These are phyloP conservation scores for Leishmania major DNA, from an alignment of 208 protist species.

Conservation along the genomic window DNA sequence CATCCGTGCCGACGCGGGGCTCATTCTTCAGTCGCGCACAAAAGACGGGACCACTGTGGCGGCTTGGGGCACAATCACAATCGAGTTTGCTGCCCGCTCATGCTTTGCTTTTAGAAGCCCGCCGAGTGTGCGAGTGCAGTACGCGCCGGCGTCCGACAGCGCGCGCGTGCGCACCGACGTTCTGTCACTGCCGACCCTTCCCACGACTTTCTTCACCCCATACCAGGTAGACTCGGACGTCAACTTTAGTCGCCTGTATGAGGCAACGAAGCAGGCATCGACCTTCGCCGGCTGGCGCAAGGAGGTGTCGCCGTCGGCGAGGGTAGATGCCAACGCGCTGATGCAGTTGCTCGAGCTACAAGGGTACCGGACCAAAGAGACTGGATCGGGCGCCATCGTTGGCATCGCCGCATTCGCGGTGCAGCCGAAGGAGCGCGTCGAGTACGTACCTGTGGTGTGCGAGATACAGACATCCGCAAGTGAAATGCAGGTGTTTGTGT, in stretches of 20 bases:
- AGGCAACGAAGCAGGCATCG: conserved; percentile 37
- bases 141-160: conserved; percentile 24
- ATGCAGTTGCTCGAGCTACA: conserved; percentile 20
- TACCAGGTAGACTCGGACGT: conserved; percentile 52
- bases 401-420: conserved; percentile 71
- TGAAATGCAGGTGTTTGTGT: conserved; percentile 44
- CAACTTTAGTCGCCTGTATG: conserved; percentile 43
- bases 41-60: conserved; percentile 26
- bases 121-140: conserved; percentile 68
- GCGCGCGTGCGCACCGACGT: conserved; percentile 34
- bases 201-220: conserved; percentile 65
- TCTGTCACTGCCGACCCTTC: conserved; percentile 63
- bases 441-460: conserved; percentile 63
- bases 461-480: conserved; percentile 38
- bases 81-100: conserved; percentile 76
- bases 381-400: conserved; percentile 26
- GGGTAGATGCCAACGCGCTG: neutral
- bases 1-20: conserved; percentile 45
- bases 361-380: conserved; percentile 17
- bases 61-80: conserved; percentile 24
- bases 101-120: conserved; percentile 53
- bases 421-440: conserved; percentile 57
- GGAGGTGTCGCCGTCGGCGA: conserved; percentile 17
- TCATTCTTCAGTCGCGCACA: conserved; percentile 65
- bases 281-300: conserved; percentile 29